Base-by-base conservation (phyloP, 2,329 filamentous ascomycete species). In the Clarireedia paspali region DNA sequence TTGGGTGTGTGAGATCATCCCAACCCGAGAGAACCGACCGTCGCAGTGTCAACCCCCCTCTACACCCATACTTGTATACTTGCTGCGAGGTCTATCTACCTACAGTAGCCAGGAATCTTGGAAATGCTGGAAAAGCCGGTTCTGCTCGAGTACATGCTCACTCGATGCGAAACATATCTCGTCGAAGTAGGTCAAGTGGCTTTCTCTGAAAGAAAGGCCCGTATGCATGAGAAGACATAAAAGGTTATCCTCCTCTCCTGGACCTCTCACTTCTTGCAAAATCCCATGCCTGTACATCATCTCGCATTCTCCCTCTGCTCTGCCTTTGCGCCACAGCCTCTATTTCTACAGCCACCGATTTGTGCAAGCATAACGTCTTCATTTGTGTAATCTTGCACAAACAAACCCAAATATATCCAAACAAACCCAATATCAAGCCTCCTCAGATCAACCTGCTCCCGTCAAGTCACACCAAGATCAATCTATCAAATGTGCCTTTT, bases 151-250 rank as follows among this genome's bases (percentile, higher is more conserved):
- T 24, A 24, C 14, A 6, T 50, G 15, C 47, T 44, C 9, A 36
- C 6, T 14, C 50, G 39, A 23, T 24, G 15, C 15, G 45, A 47
- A 24, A 47, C n/a, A 26, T 24, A 30, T 47, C 26, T 47, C 17
- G 6, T 52, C 27, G 20, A 45, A 45, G 46, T 45, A 48, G 51
- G 55, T 54, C 50, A 54, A 57, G 55, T 57, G 55, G 51, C 50
- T 54, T 26, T 9, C 4, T 10, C 3, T 3, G 7, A 30, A 1
- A 9, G 7, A 30, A 30, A 40, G 42, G 50, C 27, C 40, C 26
- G 39, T 27, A 45, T 53, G 53, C 55, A 45, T 17, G 44, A 20
- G 51, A 54, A 53, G 51, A 57, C 50, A 57, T 57, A 57, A 57
- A 57, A 57, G 55, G 44, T 47, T 55, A 55, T 42, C 34, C 52